Base-by-base conservation (phyloP, 805 yeast genomes). In the Torulaspora gathmanii region DNA sequence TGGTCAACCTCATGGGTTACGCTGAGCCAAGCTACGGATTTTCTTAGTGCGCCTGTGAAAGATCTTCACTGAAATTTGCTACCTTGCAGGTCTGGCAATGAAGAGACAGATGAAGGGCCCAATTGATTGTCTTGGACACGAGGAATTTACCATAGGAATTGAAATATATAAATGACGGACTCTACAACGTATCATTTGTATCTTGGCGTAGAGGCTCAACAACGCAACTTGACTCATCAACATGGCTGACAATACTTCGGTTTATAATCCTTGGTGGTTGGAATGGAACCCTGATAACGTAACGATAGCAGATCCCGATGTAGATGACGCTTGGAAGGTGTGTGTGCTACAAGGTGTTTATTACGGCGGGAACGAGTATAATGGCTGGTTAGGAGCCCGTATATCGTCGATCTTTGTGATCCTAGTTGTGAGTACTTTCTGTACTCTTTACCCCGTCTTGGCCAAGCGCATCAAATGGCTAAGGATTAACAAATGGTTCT, bases 351-450 rank as follows among this genome's bases (percentile, higher is more conserved):
- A 69, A 22, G 75, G 75, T 9, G 74, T 69, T 3, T 65, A 61
- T 51, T 68, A 55, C 34, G 68, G 71, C 19, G 70, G 55, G 9
- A 67, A 68, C 45, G 75, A 67, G 16, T 73, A 68, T 55, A 65
- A 64, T 42, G 79, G 78, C 5, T 53, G 59, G 15, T 46, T 72
- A 19, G 77, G 77, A 2, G 73, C 73, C 8, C 69, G 79, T 39
- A 68, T 74, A 46, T 79, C 85, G 2, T 65, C 86, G 3, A 65
- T 82, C 5, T 82, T 82, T 60, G 87, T 82, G 26, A 76, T 82
- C 35, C 53, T 80, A 49, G 53, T 64, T 6, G 73, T 79, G 5
- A 72, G 83, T 3, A 64, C 74, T 1, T 52, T 75, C 36, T 74
- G 73, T 16, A 54, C 75, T 49, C 63, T 72, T 37, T 67, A 75